These are phyloP conservation scores for Nakataea oryzae DNA, from an alignment of 2,329 filamentous ascomycete species.

Conservation along the genomic window DNA sequence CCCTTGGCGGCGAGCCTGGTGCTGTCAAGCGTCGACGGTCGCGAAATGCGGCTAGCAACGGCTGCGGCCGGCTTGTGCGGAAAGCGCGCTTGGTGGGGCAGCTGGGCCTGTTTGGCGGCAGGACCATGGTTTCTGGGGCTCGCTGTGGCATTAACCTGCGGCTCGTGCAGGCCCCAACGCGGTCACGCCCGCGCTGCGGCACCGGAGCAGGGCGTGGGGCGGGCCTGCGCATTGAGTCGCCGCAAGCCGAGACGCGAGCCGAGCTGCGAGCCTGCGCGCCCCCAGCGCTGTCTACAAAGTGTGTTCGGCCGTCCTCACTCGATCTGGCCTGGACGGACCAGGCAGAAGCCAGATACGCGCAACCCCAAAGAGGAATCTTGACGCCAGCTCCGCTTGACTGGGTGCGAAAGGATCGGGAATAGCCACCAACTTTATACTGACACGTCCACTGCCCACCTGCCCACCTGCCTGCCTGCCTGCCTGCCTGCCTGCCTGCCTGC, in stretches of 20 bases:
- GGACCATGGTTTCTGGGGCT: too few relatives aligned
- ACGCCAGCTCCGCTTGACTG: background rate
- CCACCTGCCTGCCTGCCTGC: background rate
- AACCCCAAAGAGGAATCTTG: background rate
- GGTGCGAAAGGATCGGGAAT: background rate
- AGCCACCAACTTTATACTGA: background rate
- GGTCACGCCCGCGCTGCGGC: background rate
- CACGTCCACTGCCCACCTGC: background rate
- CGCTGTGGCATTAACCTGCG: too few relatives aligned
- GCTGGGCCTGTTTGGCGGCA: too few relatives aligned
- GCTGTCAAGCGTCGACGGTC: background rate
- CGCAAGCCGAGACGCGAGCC: background rate
- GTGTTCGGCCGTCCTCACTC: constrained; percentile 2
- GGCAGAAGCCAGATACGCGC: background rate
- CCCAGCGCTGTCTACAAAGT: constrained; percentile 3
- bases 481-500: background rate
- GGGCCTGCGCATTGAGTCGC: background rate
- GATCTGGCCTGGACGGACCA: background rate
- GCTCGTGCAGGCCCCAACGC: background rate
- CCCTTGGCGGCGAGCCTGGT: background rate
- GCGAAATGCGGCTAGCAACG: background rate
- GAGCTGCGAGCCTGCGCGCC: background rate
- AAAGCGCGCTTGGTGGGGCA: background rate
- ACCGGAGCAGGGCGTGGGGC: background rate
- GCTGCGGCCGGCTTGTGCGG: background rate